Base-by-base conservation (phyloP, 2,329 filamentous ascomycete genomes). In the Fusarium drepaniforme region DNA sequence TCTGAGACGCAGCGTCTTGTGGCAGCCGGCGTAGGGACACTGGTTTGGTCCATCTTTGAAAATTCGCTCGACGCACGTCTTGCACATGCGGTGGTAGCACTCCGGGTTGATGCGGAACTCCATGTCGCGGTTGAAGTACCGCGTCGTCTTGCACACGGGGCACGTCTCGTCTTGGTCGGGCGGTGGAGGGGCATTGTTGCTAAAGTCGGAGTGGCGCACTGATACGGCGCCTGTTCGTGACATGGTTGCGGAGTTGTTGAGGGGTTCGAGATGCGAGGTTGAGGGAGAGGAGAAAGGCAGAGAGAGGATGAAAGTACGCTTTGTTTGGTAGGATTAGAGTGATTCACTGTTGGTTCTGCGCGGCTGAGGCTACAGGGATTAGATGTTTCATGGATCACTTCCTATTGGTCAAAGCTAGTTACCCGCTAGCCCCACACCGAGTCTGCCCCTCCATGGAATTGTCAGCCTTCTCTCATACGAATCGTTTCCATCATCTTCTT, bases 71-170 rank as follows among this genome's bases (percentile, higher is more conserved):
- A 98, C 96, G 86, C 97, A 99, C 67, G 94, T 96, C 83, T 95
- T 93, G 88, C 97, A 99, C 94, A 99, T 98, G 77, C 95, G 95
- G 88, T 99, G 97, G 88, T 99, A 99, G 90, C 97, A 99, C 88
- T 97, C 95, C 11, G 96, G 95, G 83, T 98, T 98, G 86, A 99
- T 96, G 78, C 97, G 93, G 85, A 99, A 98, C 75, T 93, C 90
- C 90, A 99, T 96, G 85, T 95, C 93, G 71, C 92, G 92, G 87
- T 98, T 98, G 80, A 98, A 93, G 87, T 98, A 98, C 75, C 95
- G 94, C 70, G 94, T 94, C 70, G 95, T 97, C 86, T 98, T 98
- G 93, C 97, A 99, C 77, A 98, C 94, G 68, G 96, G 97, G 86
- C 97, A 99, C 81, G 96, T 93, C 84, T 98, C 95, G 76, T 88